These are phyloP conservation scores for Panus rudis DNA, from an alignment of 768 basidiomycete species.

Conservation along the genomic window DNA sequence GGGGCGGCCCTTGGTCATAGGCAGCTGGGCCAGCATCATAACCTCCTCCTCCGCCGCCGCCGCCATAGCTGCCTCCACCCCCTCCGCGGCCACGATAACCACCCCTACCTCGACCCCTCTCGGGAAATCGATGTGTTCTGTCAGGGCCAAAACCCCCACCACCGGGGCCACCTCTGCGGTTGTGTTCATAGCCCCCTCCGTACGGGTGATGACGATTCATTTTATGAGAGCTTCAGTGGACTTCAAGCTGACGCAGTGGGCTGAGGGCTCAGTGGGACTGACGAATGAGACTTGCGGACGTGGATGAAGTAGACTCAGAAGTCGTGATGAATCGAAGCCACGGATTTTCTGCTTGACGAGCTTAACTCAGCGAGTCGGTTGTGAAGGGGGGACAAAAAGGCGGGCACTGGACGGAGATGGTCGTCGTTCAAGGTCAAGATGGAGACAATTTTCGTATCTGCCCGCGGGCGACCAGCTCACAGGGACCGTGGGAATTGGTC, in stretches of 20 bases:
- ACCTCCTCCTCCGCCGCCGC: constrained; percentile 22
- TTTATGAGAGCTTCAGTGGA: no score
- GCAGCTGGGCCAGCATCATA: constrained; percentile 44
- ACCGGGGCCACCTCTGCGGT: constrained; percentile 59
- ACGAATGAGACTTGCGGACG: no score
- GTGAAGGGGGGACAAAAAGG: not conserved
- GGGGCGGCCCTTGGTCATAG: constrained; percentile 62
- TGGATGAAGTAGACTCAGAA: no score
- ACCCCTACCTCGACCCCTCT: constrained; percentile 51
- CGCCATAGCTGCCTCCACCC: constrained; percentile 29
- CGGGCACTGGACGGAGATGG: no score
- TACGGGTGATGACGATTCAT: constrained; percentile 95
- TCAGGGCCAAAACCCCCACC: constrained; percentile 67
- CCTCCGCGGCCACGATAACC: constrained; percentile 37
- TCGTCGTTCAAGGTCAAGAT: no score
- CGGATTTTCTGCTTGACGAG: no score
- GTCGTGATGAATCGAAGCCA: no score
- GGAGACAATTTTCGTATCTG: no score
- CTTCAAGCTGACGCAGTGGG: no score
- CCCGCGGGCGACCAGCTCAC: no score
- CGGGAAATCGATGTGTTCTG: constrained; percentile 54
- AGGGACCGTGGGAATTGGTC: not conserved
- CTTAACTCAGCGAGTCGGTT: no score
- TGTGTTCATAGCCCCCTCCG: constrained; percentile 57
- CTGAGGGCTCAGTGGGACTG: no score